A percentile compares a stretch with the other conserved stretches of the same genome.
phyloP scores from a whole-genome alignment of 495 filamentous ascomycete genomes.

The Lophium mytilinum region DNA sequence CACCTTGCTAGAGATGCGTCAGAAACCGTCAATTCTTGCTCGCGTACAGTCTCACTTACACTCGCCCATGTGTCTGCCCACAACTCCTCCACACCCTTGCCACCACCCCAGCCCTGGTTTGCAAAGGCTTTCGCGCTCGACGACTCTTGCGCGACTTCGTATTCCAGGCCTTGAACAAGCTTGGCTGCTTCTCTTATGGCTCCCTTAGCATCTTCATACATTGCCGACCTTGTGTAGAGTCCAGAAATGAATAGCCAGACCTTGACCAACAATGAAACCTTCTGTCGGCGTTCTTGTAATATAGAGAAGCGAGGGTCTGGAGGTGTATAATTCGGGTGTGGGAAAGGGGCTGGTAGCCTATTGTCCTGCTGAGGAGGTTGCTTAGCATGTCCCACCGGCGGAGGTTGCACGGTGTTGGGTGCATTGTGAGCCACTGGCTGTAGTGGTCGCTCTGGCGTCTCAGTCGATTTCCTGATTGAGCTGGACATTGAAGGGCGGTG shows the following conservation, averaged over 20 bases:
- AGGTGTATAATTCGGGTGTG: constrained; percentile 14
- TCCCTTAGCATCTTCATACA: constrained; percentile 66
- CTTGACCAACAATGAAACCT: constrained; percentile 50
- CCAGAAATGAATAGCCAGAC: constrained; percentile 86
- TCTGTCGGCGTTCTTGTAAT: constrained; percentile 31
- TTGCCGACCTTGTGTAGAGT: constrained; percentile 73
- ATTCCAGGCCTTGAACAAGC: constrained; percentile 49
- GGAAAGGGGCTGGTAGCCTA: constrained; percentile 40
- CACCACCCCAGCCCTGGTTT: constrained; percentile 61
- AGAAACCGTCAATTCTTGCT: constrained; percentile 15
- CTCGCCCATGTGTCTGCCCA: constrained; percentile 74
- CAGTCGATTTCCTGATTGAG: constrained; percentile 19
- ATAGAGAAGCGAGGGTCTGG: constrained; percentile 26
- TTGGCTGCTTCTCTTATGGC: constrained; percentile 76
- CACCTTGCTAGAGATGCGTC: constrained; percentile 50
- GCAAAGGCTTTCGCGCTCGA: constrained; percentile 42
- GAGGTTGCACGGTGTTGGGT: constrained; percentile 36
- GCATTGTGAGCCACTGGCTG: constrained; percentile 45
- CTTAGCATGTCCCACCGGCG: constrained; percentile 39
- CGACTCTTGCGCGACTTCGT: constrained; percentile 44
- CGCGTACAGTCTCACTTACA: constrained; percentile 37
- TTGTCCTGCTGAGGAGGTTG: constrained; percentile 47
- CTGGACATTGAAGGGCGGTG: constrained; percentile 11
- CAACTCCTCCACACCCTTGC: constrained; percentile 68
- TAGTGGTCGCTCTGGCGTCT: constrained; percentile 33